Percentiles rank a stretch among this genome's conserved stretches.
phyloP scores from a whole-genome alignment of 345 rosid genomes.

The Syzygium jambos region DNA sequence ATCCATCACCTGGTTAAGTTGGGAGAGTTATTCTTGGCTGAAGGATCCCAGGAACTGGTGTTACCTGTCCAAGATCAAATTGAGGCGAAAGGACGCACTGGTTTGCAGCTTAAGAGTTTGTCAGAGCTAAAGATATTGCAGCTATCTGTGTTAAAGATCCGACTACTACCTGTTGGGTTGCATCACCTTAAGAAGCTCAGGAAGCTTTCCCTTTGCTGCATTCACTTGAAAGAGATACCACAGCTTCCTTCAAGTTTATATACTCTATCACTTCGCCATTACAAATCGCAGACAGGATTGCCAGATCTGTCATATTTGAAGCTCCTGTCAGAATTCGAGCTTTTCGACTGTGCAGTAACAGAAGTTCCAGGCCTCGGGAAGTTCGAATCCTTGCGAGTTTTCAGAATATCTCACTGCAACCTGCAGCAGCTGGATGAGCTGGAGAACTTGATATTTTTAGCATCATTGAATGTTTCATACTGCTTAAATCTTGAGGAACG shows the following conservation, averaged over 20 bases:
- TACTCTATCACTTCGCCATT: neutral
- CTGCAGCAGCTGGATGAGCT: neutral
- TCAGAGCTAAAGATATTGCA: neutral
- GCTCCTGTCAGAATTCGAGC: neutral
- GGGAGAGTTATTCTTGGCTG: neutral
- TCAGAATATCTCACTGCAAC: neutral
- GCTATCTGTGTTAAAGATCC: neutral
- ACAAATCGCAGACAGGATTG: accelerated
- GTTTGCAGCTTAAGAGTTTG: accelerated
- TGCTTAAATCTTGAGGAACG: neutral
- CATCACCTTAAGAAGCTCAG: accelerated
- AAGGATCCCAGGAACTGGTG: neutral
- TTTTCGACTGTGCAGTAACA: neutral
- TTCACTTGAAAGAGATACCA: neutral
- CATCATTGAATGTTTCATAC: neutral
- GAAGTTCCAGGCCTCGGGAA: neutral
- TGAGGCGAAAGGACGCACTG: accelerated
- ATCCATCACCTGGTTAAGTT: neutral
- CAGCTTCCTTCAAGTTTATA: neutral
- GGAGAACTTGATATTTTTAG: neutral
- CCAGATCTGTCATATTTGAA: neutral
- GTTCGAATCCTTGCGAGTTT: neutral
- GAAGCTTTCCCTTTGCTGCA: neutral
- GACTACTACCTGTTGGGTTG: neutral
- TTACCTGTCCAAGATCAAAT: neutral